A percentile compares a stretch with the other conserved stretches of the same genome.
Conservation (phyloP, 352 stramenopile species). For the Ophiocytium majus region DNA sequence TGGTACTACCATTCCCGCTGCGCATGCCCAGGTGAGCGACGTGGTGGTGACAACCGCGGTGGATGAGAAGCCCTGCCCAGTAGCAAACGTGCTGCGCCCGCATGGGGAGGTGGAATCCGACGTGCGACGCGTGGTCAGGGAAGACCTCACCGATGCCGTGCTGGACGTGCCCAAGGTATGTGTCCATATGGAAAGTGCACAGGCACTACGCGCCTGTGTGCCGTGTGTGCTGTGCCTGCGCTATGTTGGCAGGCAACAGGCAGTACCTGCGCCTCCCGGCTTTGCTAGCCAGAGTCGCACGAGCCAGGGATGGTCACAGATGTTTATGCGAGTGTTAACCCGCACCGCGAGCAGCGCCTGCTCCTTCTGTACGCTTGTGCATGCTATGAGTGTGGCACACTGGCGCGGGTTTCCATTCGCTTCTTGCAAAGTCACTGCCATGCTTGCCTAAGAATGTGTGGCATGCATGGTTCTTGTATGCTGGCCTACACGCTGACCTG, state of each 20-base stretch:
- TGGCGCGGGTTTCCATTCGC: too few species aligned
- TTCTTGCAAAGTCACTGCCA: too few species aligned
- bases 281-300: background rate
- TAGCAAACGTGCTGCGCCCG: constrained; percentile 42
- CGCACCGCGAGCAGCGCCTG: background rate
- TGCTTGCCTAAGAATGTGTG: too few species aligned
- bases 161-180: constrained; percentile 44
- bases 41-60: constrained; percentile 52
- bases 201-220: background rate
- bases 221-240: background rate
- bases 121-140: constrained; percentile 31
- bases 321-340: background rate
- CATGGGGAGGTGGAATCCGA: constrained; percentile 51
- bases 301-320: background rate
- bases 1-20: background rate
- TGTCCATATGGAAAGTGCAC: too few species aligned
- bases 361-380: too few species aligned
- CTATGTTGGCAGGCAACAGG: background rate
- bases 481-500: too few species aligned
- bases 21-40: constrained; percentile 18
- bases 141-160: constrained; percentile 39
- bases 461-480: too few species aligned
- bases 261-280: background rate
- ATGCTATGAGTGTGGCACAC: too few species aligned
- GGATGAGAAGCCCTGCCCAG: constrained; percentile 53